These are phyloP conservation scores for Trypanosoma scelopori DNA, from an alignment of 208 protist genomes.

Conservation along the genomic window DNA sequence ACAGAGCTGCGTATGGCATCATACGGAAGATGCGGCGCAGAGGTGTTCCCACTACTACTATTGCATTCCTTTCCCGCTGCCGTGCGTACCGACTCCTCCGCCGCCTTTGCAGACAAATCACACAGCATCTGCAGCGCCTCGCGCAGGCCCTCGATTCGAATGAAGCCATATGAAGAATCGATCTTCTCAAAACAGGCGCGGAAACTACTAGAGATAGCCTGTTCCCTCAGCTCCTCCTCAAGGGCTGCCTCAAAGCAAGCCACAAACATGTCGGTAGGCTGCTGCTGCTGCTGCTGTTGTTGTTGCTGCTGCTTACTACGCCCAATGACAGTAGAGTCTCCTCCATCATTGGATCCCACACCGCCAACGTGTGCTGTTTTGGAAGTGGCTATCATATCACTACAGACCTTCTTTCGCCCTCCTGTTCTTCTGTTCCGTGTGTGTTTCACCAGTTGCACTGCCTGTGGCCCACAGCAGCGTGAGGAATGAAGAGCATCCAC, in stretches of 20 bases:
- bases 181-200: constrained; percentile 57
- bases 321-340: neutral
- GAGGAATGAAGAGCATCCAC: neutral
- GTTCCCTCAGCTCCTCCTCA: constrained; percentile 46
- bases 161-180: constrained; percentile 48
- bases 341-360: neutral
- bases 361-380: constrained; percentile 1
- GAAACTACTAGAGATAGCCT: constrained; percentile 51
- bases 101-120: constrained; percentile 49
- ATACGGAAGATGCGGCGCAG: constrained; percentile 38
- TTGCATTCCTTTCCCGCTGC: constrained; percentile 1
- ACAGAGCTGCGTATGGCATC: constrained; percentile 63
- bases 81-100: constrained; percentile 45
- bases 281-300: constrained; percentile 12
- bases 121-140: constrained; percentile 50
- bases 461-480: too few species aligned
- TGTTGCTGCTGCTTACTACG: constrained; percentile 14
- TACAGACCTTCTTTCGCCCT: neutral
- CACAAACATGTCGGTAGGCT: constrained; percentile 39
- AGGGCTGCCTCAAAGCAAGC: constrained; percentile 57
- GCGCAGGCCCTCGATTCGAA: constrained; percentile 62
- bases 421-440: neutral
- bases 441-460: too few species aligned
- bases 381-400: neutral
- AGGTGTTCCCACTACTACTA: neutral